Evolutionary conservation across 2,329 filamentous ascomycete genomes (phyloP).

Genomic region (Colletotrichum lini): DNA sequence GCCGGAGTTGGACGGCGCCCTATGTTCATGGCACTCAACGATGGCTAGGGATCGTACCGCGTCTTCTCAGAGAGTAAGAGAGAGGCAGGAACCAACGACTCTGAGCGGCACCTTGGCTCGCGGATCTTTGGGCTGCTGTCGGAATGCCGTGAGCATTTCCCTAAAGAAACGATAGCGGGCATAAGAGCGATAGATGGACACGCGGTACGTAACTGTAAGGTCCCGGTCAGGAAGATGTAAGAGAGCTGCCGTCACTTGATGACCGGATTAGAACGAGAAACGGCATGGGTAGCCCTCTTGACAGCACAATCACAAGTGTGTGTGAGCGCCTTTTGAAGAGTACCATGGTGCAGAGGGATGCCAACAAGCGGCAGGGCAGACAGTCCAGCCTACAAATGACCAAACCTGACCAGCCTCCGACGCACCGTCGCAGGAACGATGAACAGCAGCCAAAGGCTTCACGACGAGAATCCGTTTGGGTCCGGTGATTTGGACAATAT

Average conservation of each 20-base stretch:
- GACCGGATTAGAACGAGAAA: background rate
- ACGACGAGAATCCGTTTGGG: background rate
- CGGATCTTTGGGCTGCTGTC: background rate
- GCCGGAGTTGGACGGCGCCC: constrained; percentile 1
- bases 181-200: background rate
- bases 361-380: background rate
- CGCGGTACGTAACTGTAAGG: background rate
- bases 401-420: background rate
- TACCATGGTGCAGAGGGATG: too few species aligned
- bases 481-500: constrained; percentile 36
- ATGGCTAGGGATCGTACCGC: background rate
- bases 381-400: background rate
- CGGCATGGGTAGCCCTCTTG: background rate
- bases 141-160: background rate
- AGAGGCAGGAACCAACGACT: background rate
- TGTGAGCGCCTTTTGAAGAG: too few species aligned
- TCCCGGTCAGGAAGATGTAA: background rate
- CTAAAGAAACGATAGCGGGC: background rate
- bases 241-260: background rate
- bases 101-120: background rate
- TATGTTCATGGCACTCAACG: constrained; percentile 23
- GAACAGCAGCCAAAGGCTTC: background rate
- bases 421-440: background rate
- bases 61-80: background rate
- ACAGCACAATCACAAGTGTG: background rate